A percentile compares a stretch with the other conserved stretches of the same genome.
Conservation (phyloP, 2,329 filamentous ascomycete genomes). For the Sporothrix curviconia region DNA sequence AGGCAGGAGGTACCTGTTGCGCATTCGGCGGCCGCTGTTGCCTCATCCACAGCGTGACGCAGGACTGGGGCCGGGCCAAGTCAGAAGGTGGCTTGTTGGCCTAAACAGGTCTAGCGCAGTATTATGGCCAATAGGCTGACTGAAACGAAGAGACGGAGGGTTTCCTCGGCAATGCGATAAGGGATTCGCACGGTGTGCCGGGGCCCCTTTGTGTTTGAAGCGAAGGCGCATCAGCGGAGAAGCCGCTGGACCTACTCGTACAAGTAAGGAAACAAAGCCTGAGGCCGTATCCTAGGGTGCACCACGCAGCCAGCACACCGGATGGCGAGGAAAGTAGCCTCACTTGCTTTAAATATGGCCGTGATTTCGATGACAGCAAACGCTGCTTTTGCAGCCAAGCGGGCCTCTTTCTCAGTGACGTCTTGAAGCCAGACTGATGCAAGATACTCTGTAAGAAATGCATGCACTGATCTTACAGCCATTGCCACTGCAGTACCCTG, state of each 20-base stretch:
- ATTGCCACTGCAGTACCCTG: background rate
- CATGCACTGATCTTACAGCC: too few species aligned
- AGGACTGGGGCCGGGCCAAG: slow-evolving; percentile 11
- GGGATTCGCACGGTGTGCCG: slow-evolving; percentile 17
- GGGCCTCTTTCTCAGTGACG: background rate
- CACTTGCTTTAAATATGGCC: background rate
- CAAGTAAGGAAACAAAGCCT: too few species aligned
- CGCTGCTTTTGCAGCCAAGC: background rate
- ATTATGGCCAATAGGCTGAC: slow-evolving; percentile 22
- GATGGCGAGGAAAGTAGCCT: background rate
- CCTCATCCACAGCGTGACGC: slow-evolving; percentile 21
- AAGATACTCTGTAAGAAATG: too few species aligned
- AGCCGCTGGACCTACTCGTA: background rate
- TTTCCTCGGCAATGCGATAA: slow-evolving; percentile 27
- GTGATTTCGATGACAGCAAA: background rate
- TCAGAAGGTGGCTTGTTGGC: slow-evolving; percentile 18
- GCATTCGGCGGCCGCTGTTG: slow-evolving; percentile 21
- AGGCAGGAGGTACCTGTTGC: slow-evolving; percentile 14
- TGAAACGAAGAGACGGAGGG: slow-evolving; percentile 18
- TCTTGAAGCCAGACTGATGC: too few species aligned
- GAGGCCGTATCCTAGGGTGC: too few species aligned
- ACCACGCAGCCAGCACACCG: background rate
- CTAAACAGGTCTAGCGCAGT: slow-evolving; percentile 24
- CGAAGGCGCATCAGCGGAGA: background rate
- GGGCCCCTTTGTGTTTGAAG: background rate